phyloP scores from a whole-genome alignment of 192 early-diverging fungal genomes.

The Podila epicladia region DNA sequence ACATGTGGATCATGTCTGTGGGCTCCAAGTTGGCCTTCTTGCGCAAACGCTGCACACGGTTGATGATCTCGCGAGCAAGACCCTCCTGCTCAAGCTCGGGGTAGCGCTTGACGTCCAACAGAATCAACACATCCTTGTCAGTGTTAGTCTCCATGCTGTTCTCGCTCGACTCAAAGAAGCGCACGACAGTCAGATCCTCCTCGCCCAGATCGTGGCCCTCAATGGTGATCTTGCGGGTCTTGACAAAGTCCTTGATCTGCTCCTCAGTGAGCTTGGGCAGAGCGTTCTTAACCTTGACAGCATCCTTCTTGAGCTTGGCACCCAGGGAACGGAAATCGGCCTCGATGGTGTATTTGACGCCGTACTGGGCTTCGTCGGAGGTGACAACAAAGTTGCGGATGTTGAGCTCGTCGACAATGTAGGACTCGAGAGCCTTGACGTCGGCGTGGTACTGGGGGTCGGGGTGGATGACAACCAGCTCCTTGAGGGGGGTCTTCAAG shows the following conservation, averaged over 20 bases:
- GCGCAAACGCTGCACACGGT: slow-evolving; percentile 94
- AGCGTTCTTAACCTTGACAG: slow-evolving; percentile 86
- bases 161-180: slow-evolving; percentile 81
- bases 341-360: slow-evolving; percentile 92
- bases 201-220: slow-evolving; percentile 82
- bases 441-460: slow-evolving; percentile 90
- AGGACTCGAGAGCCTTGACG: slow-evolving; percentile 82
- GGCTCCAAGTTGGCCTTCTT: slow-evolving; percentile 95
- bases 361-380: slow-evolving; percentile 89
- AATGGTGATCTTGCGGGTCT: slow-evolving; percentile 71
- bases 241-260: slow-evolving; percentile 85
- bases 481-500: slow-evolving; percentile 94
- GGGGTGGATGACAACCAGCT: slow-evolving; percentile 92
- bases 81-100: slow-evolving; percentile 88
- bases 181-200: slow-evolving; percentile 87
- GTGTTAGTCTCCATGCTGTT: slow-evolving; percentile 78
- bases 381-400: slow-evolving; percentile 89
- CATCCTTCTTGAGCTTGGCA: slow-evolving; percentile 89
- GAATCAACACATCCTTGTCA: slow-evolving; percentile 85
- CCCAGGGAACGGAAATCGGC: slow-evolving; percentile 93
- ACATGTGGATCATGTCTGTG: slow-evolving; percentile 89
- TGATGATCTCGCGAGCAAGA: slow-evolving; percentile 93
- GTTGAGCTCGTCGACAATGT: slow-evolving; percentile 95
- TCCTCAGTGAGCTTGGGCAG: slow-evolving; percentile 77
- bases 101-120: slow-evolving; percentile 88